Evolutionary conservation across 2,329 filamentous ascomycete species (phyloP).

Genomic region (Stagonosporopsis cucurbitacearum): DNA sequence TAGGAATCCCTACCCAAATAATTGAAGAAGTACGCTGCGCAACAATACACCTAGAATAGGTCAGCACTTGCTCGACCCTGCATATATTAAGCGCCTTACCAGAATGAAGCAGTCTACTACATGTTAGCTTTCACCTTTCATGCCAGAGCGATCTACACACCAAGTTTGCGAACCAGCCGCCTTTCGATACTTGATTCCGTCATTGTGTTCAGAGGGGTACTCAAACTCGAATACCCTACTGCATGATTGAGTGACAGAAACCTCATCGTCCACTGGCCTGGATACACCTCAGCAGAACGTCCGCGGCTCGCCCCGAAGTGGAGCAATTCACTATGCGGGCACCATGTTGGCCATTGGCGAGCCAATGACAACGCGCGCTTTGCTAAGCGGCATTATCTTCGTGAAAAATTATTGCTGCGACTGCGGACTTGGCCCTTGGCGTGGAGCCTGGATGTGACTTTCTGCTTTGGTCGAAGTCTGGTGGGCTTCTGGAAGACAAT

Average conservation of each 20-base stretch:
- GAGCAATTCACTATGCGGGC: slow-evolving; percentile 7
- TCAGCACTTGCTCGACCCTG: not conserved
- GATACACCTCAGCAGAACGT: not conserved
- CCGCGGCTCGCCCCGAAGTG: slow-evolving; percentile 15
- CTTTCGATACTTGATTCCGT: slow-evolving; percentile 23
- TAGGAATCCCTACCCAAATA: slow-evolving; percentile 32
- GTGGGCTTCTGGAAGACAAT: not conserved
- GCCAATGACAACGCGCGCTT: slow-evolving; percentile 24
- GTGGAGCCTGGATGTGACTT: not conserved
- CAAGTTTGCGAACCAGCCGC: slow-evolving; percentile 37
- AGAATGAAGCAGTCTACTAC: slow-evolving; percentile 37
- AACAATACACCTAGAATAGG: slow-evolving; percentile 34
- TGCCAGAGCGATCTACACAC: slow-evolving; percentile 5
- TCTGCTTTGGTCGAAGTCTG: not conserved
- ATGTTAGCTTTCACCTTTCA: slow-evolving; percentile 1
- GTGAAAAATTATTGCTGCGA: slow-evolving; percentile 6
- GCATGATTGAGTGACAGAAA: slow-evolving; percentile 11
- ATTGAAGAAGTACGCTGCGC: slow-evolving; percentile 43
- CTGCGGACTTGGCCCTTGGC: slow-evolving; percentile 15
- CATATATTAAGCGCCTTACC: slow-evolving; percentile 5
- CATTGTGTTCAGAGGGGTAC: slow-evolving; percentile 6
- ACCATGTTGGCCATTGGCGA: slow-evolving; percentile 30
- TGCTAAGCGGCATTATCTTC: slow-evolving; percentile 23
- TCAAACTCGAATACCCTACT: slow-evolving; percentile 4
- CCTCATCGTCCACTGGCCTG: not conserved